phyloP scores from a whole-genome alignment of 1,284 basidiomycete species.

The Austropuccinia psidii region DNA sequence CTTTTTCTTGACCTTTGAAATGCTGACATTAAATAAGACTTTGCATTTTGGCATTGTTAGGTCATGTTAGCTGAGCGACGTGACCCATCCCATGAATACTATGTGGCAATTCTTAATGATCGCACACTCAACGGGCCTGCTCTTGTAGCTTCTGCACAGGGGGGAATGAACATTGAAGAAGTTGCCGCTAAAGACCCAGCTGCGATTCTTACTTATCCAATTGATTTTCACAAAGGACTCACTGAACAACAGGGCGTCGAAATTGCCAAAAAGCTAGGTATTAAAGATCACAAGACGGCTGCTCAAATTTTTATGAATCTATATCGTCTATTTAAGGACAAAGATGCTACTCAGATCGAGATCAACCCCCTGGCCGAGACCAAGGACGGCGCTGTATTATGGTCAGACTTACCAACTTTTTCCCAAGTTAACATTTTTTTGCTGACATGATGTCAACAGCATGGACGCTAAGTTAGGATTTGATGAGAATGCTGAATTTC shows the following conservation, averaged over 20 bases:
- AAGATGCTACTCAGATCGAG: constrained; percentile 99
- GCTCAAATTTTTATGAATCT: constrained; percentile 91
- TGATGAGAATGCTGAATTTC: constrained; percentile 98
- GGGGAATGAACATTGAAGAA: constrained; percentile 72
- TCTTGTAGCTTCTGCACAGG: constrained; percentile 81
- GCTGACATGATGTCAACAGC: constrained; percentile 51
- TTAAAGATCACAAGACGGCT: constrained; percentile 67
- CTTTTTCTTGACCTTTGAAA: too few species aligned
- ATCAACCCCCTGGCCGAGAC: constrained; percentile 99
- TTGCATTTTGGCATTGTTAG: constrained; percentile 49
- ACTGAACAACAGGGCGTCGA: constrained; percentile 63
- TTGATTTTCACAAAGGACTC: constrained; percentile 79
- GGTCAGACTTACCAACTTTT: constrained; percentile 54
- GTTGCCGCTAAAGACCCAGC: constrained; percentile 94
- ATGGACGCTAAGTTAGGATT: constrained; percentile 99
- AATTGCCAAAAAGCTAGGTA: constrained; percentile 84
- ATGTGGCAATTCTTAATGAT: constrained; percentile 95
- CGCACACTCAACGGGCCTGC: constrained; percentile 81
- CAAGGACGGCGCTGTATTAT: constrained; percentile 83
- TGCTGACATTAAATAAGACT: not conserved
- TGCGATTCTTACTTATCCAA: constrained; percentile 92
- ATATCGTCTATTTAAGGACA: constrained; percentile 96
- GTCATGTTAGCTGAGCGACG: constrained; percentile 97
- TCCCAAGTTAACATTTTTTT: constrained; percentile 30
- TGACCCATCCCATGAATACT: constrained; percentile 93